Conservation (phyloP, 1,284 basidiomycete genomes). For the Mycena sp. region DNA sequence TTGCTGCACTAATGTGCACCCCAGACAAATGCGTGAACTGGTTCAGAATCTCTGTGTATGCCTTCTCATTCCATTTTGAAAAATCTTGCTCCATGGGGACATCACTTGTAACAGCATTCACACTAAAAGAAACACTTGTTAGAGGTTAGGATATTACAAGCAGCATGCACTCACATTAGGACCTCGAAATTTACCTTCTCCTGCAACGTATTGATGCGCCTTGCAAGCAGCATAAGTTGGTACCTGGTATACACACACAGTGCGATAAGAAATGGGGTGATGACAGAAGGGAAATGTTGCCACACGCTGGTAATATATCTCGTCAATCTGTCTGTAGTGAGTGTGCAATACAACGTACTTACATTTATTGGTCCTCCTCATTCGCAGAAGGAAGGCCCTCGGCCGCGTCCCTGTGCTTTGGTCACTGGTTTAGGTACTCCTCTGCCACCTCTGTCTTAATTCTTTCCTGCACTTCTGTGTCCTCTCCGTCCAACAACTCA, state of each 20-base stretch:
- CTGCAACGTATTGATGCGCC: neutral
- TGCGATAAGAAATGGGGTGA: neutral
- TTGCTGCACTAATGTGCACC: neutral
- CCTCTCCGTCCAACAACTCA: neutral
- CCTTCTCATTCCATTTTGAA: neutral
- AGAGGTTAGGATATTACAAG: too few relatives aligned
- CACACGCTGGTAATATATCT: neutral
- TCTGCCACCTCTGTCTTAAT: neutral
- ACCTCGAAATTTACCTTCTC: neutral
- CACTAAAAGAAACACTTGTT: neutral
- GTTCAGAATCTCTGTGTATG: neutral
- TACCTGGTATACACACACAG: neutral
- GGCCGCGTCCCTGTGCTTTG: neutral
- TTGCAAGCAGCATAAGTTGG: neutral
- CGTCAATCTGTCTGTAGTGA: too few relatives aligned
- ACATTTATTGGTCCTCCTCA: neutral
- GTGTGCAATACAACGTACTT: neutral
- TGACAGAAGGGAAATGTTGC: neutral
- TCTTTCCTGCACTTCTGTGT: neutral
- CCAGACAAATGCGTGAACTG: neutral
- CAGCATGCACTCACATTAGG: neutral
- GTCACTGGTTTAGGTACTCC: neutral
- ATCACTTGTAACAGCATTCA: neutral
- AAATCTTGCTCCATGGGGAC: neutral
- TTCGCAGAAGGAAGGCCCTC: neutral